phyloP scores from a whole-genome alignment of 2,329 filamentous ascomycete genomes.

The Fusarium camptoceras region DNA sequence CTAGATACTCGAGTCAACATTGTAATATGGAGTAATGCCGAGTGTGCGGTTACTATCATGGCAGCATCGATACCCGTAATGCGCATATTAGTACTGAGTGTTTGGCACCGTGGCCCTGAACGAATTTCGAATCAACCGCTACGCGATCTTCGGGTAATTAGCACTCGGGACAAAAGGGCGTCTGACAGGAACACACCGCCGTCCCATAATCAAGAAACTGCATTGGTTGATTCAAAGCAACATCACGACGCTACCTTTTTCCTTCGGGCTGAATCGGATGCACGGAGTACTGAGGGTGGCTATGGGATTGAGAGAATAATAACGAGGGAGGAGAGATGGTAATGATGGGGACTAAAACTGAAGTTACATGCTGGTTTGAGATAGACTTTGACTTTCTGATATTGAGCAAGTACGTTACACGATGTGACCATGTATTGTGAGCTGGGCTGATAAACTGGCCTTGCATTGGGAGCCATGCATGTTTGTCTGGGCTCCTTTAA shows the following conservation, averaged over 20 bases:
- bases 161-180: neutral
- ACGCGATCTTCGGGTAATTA: neutral
- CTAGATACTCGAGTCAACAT: neutral
- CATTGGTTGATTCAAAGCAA: neutral
- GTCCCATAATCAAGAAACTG: neutral
- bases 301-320: neutral
- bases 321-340: neutral
- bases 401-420: too few relatives aligned
- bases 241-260: neutral
- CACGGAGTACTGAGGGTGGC: neutral
- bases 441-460: too few relatives aligned
- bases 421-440: too few relatives aligned
- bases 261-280: neutral
- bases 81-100: neutral
- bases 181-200: neutral
- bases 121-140: neutral
- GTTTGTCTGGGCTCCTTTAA: too few relatives aligned
- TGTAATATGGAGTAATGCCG: conserved; percentile 3
- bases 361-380: too few relatives aligned
- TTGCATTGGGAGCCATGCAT: too few relatives aligned
- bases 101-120: neutral
- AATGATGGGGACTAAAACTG: too few relatives aligned
- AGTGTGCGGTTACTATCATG: neutral
- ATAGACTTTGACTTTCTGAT: too few relatives aligned
- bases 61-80: neutral